Evolutionary conservation across 2,329 filamentous ascomycete species (phyloP).

Genomic region (Fusarium xyrophilum): DNA sequence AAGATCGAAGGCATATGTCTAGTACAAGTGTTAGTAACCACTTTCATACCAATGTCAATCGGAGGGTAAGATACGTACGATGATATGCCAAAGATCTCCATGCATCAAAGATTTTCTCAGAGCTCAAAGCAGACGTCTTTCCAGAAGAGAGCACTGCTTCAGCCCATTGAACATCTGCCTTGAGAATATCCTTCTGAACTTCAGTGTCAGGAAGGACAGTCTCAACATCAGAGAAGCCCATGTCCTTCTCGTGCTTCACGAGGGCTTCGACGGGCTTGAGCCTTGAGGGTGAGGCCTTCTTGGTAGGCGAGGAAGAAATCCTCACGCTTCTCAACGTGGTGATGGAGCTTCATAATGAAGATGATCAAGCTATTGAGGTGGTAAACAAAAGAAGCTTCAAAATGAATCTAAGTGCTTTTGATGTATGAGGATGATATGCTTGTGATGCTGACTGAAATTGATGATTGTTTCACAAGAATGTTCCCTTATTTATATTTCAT

Average conservation of each 20-base stretch:
- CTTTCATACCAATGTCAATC: not conserved
- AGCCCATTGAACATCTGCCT: slow-evolving; percentile 11
- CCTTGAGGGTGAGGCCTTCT: not conserved
- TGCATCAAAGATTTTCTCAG: not conserved
- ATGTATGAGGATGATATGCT: not conserved
- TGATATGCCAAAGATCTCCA: slow-evolving; percentile 9
- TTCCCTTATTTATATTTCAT: not conserved
- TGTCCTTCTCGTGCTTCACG: not conserved
- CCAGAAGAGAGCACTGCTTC: slow-evolving; percentile 6
- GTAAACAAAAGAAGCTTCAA: no score
- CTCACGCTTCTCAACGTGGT: slow-evolving; percentile 8
- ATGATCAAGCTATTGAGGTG: not conserved
- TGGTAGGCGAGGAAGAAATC: slow-evolving; percentile 12
- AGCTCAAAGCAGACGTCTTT: not conserved
- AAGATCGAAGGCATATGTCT: slow-evolving; percentile 13
- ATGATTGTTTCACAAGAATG: not conserved
- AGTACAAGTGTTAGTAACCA: fast-evolving
- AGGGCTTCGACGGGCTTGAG: not conserved
- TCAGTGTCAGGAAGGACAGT: slow-evolving; percentile 1
- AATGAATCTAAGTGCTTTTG: not conserved
- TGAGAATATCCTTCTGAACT: slow-evolving; percentile 8
- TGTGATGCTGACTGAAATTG: not conserved
- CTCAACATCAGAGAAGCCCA: not conserved
- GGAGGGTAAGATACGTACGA: not conserved
- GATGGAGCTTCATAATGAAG: slow-evolving; percentile 3